Conservation (phyloP, 2,329 filamentous ascomycete species). For the Moelleriella libera region DNA sequence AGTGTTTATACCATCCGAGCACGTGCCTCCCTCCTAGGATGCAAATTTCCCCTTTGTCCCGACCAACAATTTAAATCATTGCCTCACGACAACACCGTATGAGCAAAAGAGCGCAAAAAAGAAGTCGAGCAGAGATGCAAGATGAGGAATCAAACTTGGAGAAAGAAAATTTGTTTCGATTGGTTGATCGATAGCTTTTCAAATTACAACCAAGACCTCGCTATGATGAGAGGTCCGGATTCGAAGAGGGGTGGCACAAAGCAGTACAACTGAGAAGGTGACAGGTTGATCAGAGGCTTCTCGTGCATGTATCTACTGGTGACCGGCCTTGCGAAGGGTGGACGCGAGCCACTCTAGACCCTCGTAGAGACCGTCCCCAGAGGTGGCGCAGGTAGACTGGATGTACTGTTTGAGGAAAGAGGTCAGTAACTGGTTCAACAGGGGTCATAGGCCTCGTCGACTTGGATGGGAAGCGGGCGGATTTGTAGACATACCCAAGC, state of each 20-base stretch:
- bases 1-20: no score
- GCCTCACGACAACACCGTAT: constrained; percentile 14
- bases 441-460: not conserved
- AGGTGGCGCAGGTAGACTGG: constrained; percentile 98
- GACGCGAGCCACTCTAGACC: constrained; percentile 89
- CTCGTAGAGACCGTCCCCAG: constrained; percentile 98
- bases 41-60: not conserved
- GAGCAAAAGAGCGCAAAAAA: constrained; percentile 6
- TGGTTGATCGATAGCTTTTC: constrained; percentile 38
- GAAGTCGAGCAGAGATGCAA: constrained; percentile 14
- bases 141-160: constrained; percentile 28
- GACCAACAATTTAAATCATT: not conserved
- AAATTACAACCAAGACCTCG: constrained; percentile 44
- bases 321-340: constrained; percentile 64
- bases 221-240: constrained; percentile 17
- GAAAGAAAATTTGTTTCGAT: constrained; percentile 27
- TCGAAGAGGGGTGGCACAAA: not conserved
- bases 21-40: not conserved
- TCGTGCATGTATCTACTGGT: constrained; percentile 38
- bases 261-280: constrained; percentile 19
- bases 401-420: constrained; percentile 57
- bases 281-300: constrained; percentile 17
- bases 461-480: not conserved
- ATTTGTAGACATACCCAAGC: constrained; percentile 67
- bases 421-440: constrained; percentile 3